Evolutionary conservation across 176 grass and related monocot genomes (phyloP).

Genomic region (Saccharum spontaneum): DNA sequence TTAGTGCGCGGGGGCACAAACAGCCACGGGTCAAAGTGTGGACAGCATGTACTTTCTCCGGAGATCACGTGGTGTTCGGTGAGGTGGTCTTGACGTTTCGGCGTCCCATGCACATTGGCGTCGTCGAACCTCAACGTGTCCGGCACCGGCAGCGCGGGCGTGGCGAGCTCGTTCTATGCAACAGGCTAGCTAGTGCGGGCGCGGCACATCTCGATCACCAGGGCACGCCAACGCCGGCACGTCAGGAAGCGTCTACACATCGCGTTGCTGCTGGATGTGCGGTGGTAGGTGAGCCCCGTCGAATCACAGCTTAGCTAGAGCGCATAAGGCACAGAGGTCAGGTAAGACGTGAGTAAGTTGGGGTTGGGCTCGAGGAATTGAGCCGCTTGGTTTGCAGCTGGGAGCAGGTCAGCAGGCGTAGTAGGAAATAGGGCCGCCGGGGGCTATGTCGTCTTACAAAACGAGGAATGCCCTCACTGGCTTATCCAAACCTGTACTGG

Average conservation of each 20-base stretch:
- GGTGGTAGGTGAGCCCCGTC: not conserved
- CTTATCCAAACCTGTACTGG: not conserved
- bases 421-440: not conserved
- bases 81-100: not conserved
- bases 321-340: no score
- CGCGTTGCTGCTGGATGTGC: not conserved
- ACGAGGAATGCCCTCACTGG: not conserved
- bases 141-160: not conserved
- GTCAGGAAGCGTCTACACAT: constrained; percentile 4
- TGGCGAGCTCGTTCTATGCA: not conserved
- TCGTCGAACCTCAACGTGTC: not conserved
- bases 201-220: not conserved
- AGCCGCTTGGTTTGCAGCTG: not conserved
- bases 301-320: not conserved
- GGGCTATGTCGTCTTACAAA: not conserved
- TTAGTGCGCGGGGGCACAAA: no score
- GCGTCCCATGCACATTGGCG: not conserved
- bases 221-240: not conserved
- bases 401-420: not conserved
- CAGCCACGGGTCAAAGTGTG: not conserved
- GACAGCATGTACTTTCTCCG: not conserved
- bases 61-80: not conserved
- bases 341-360: not conserved
- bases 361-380: not conserved
- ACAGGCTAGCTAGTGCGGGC: not conserved